Base-by-base conservation (phyloP, 768 basidiomycete species). In the Kwoniella bestiolae region DNA sequence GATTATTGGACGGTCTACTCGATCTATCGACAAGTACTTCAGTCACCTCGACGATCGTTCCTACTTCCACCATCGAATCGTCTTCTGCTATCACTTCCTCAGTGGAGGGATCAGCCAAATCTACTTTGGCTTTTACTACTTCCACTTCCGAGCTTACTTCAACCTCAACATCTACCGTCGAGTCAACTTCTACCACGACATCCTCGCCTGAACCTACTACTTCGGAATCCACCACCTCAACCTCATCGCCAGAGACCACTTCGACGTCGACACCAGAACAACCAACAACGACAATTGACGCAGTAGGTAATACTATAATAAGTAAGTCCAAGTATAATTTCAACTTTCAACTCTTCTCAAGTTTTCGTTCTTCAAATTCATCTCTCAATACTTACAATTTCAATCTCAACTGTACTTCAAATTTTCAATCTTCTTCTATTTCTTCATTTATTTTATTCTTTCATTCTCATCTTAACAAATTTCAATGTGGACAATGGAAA, bases 61-160 rank as follows among this genome's bases (percentile, higher is more conserved):
- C 50, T 16, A 51, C 46, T 1, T n/a, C 46, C n/a, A 38, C 56
- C 26, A 14, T 28, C 16, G 38, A 44, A 3, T 38, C 56, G 29
- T 25, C 56, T 16, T 44, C 56, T 9, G 56, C 56, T 38, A 34
- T 41, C 21, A 9, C 58, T 46, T 23, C 59, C 2, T 60, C 59
- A 12, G 21, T 26, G 14, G 12, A 18, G 16, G 23, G 25, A 31
- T 50, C 60, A 31, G 29, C 31, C 34, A 32, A 49, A 34, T 32
- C 59, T 11, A 51, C 47, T 60, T 21, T 46, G 28, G 25, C 59
- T 23, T 34, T 44, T 12, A 32, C 59, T 28, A 60, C n/a, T 35
- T 57, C 38, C 0, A 49, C 59, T 23, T 5, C 16, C 6, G 41
- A 59, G 34, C 11, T 41, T 6, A 59, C 57, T 26, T 47, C 38